These are phyloP conservation scores for Fusarium duplospermum DNA, from an alignment of 2,329 filamentous ascomycete genomes.

Conservation along the genomic window DNA sequence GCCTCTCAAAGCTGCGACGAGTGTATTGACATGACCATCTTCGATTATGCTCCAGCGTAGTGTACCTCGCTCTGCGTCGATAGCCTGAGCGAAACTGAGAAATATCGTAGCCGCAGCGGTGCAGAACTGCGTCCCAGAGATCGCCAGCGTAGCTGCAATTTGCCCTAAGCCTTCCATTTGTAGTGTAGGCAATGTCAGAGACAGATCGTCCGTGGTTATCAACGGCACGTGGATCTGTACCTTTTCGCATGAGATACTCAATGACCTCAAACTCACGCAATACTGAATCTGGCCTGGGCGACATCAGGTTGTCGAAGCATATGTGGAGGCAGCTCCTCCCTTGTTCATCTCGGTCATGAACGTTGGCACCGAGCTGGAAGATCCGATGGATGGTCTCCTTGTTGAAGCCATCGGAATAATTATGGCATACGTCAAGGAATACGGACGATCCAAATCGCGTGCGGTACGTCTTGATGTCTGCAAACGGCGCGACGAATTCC, in stretches of 20 bases:
- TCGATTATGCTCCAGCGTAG: rapidly evolving
- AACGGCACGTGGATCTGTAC: not conserved
- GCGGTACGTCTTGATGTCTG: not conserved
- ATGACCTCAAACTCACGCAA: not conserved
- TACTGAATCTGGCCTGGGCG: no score
- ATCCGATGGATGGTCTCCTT: not conserved
- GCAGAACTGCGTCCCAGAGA: constrained; percentile 18
- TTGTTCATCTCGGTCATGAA: not conserved
- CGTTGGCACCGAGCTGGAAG: not conserved
- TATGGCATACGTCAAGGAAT: not conserved
- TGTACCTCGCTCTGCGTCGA: not conserved
- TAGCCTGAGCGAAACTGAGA: not conserved
- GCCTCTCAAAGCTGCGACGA: not conserved
- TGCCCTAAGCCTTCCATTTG: rapidly evolving
- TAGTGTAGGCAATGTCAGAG: not conserved
- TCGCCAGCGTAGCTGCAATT: not conserved
- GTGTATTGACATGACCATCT: rapidly evolving
- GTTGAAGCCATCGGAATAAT: rapidly evolving
- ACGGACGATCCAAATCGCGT: rapidly evolving
- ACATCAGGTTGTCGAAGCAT: not conserved
- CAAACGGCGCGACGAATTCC: not conserved
- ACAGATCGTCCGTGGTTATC: not conserved
- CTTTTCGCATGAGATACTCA: not conserved
- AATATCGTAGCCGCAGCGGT: constrained; percentile 5
- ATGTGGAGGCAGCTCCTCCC: constrained; percentile 12